Percentiles rank a stretch among this genome's conserved stretches.
phyloP scores from a whole-genome alignment of 2,329 filamentous ascomycete species.

The Aspergillus alliaceus region DNA sequence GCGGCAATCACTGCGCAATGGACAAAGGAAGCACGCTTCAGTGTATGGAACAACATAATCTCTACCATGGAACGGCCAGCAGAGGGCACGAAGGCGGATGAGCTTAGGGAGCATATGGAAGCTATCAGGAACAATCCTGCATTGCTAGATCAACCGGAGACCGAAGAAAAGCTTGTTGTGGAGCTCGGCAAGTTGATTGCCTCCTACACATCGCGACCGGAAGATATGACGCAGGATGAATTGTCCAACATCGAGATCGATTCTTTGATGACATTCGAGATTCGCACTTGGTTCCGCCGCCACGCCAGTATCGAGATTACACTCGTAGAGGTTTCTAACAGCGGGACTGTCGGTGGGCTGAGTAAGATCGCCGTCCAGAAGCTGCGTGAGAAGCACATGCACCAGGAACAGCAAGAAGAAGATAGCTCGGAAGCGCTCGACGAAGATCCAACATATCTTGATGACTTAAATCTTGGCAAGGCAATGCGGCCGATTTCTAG shows the following conservation, averaged over 20 bases:
- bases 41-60: conserved; percentile 6
- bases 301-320: conserved; percentile 26
- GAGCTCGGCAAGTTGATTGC: conserved; percentile 14
- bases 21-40: conserved; percentile 9
- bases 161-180: conserved; percentile 1
- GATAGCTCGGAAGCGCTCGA: background rate
- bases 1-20: background rate
- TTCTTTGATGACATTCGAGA: conserved; percentile 31
- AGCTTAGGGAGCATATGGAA: conserved; percentile 6
- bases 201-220: conserved; percentile 9
- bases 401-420: background rate
- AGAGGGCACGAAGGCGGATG: background rate
- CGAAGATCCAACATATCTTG: background rate
- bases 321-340: conserved; percentile 57
- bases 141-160: conserved; percentile 9
- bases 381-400: conserved; percentile 12
- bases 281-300: conserved; percentile 28
- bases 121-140: conserved; percentile 4
- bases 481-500: conserved; percentile 3
- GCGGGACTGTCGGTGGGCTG: conserved; percentile 16
- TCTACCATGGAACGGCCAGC: background rate
- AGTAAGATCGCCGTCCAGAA: conserved; percentile 13
- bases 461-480: conserved; percentile 6
- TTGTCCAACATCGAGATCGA: conserved; percentile 24
- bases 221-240: conserved; percentile 21